phyloP scores from a whole-genome alignment of 2,329 filamentous ascomycete species.

The Penicillium sp. region DNA sequence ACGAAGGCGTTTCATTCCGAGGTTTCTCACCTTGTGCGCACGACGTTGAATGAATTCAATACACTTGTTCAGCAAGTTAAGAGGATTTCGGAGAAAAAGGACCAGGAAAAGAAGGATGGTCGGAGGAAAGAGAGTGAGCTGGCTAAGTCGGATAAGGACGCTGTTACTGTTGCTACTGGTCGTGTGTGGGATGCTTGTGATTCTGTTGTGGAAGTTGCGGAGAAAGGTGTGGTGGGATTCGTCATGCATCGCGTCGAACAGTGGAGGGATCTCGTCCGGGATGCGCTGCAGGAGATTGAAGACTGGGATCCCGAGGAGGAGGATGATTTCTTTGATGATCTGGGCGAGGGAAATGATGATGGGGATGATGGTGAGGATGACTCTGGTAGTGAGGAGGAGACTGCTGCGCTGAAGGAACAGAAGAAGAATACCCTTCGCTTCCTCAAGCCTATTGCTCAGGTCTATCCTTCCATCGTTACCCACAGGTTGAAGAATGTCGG shows the following conservation, averaged over 20 bases:
- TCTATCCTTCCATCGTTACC: conserved; percentile 42
- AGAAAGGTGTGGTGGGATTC: conserved; percentile 64
- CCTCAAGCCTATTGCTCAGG: conserved; percentile 42
- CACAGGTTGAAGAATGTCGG: conserved; percentile 39
- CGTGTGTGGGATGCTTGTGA: conserved; percentile 83
- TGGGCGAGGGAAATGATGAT: conserved; percentile 24
- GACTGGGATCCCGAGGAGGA: conserved; percentile 73
- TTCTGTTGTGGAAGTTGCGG: conserved; percentile 59
- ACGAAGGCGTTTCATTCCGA: conserved; percentile 62
- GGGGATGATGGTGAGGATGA: conserved; percentile 16
- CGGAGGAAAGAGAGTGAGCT: conserved; percentile 27
- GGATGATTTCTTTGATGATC: conserved; percentile 50
- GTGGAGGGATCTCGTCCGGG: conserved; percentile 69
- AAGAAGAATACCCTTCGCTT: conserved; percentile 43
- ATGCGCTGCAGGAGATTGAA: conserved; percentile 79
- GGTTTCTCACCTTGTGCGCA: conserved; percentile 55
- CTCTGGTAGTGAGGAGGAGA: conserved; percentile 25
- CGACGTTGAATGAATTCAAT: conserved; percentile 60
- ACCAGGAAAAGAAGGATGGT: conserved; percentile 36
- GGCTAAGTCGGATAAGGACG: conserved; percentile 39
- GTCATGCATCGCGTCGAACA: conserved; percentile 68
- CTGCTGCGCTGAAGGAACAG: conserved; percentile 35
- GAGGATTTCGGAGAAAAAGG: conserved; percentile 43
- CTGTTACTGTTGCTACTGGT: conserved; percentile 65
- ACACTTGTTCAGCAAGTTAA: conserved; percentile 58